A percentile compares a stretch with the other conserved stretches of the same genome.
Conservation (phyloP, 257 asterid genomes). For the Nicotiana otophora region DNA sequence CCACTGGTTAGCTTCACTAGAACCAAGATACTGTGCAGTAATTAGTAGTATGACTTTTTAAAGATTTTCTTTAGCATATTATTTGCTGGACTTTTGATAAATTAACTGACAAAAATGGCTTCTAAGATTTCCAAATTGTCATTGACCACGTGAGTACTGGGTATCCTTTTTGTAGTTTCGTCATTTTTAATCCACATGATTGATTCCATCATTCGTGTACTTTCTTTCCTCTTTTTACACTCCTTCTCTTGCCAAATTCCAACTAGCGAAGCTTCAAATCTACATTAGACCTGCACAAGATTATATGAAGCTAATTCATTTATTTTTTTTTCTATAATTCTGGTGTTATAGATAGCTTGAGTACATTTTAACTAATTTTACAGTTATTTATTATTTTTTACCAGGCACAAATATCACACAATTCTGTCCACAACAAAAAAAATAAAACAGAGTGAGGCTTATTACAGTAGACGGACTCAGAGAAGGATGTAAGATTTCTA, state of each 20-base stretch:
- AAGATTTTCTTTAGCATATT: not conserved
- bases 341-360: too few relatives aligned
- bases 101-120: not conserved
- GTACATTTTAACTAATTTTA: too few relatives aligned
- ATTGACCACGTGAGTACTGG: conserved; percentile 3
- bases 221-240: not conserved
- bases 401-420: too few relatives aligned
- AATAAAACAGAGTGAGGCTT: too few relatives aligned
- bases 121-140: not conserved
- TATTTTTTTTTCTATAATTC: too few relatives aligned
- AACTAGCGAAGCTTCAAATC: not conserved
- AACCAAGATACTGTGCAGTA: not conserved
- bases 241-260: not conserved
- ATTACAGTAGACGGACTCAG: too few relatives aligned
- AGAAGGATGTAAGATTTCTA: too few relatives aligned
- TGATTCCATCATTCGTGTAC: not conserved
- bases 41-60: not conserved
- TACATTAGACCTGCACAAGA: not conserved
- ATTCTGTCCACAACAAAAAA: too few relatives aligned
- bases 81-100: not conserved
- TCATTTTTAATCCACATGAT: not conserved
- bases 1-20: conserved; percentile 7
- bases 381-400: too few relatives aligned
- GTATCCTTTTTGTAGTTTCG: conserved; percentile 2
- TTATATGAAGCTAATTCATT: not conserved